Base-by-base conservation (phyloP, 768 basidiomycete genomes). In the Panaeolus papilionaceus region DNA sequence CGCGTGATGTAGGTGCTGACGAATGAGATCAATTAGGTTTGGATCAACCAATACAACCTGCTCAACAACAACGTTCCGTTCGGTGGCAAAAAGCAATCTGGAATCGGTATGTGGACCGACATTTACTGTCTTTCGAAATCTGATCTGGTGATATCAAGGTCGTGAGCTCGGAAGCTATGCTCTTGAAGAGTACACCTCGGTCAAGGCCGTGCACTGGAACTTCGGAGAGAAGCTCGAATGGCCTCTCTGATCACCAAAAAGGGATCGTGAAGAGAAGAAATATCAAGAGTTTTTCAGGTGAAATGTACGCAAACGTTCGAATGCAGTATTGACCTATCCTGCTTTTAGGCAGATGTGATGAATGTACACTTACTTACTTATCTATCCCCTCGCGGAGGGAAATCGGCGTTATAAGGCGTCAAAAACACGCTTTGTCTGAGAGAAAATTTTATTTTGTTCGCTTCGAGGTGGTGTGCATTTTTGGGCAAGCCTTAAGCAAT, bases 1-100 rank as follows among this genome's bases (percentile, higher is more conserved):
- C n/a, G 28, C 54, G 28, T 51, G 62, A 33, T 61, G 64, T 54
- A 38, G 39, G 12, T 49, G 45, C 47, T 39, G 42, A 54, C 38
- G n/a, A 26, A 61, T 47, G 33, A 58, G 26, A 28, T 58, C 18
- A 58, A n/a, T 63, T 68, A 93, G 91, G 91, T 95, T 47, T 98
- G 96, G 95, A 86, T 96, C 68, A 98, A 98, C 78, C 91, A 94
- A 74, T 96, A 95, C 80, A 92, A 91, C 74, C 47, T 92, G 12
- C 77, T 97, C 66, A 86, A 88, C 79, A 94, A 93, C 77, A 94
- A 96, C 67, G 91, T 95, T 54, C 97, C 97, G 1, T 98, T 98
- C 74, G 96, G 97, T 42, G 97, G 96, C 26, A 97, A 93, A 83
- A 97, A 96, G 79, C 92, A 94, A 76, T 93, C 92, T 49, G 95